These are phyloP conservation scores for Thalia dealbata DNA, from an alignment of 176 grass and related monocot genomes.

Conservation along the genomic window DNA sequence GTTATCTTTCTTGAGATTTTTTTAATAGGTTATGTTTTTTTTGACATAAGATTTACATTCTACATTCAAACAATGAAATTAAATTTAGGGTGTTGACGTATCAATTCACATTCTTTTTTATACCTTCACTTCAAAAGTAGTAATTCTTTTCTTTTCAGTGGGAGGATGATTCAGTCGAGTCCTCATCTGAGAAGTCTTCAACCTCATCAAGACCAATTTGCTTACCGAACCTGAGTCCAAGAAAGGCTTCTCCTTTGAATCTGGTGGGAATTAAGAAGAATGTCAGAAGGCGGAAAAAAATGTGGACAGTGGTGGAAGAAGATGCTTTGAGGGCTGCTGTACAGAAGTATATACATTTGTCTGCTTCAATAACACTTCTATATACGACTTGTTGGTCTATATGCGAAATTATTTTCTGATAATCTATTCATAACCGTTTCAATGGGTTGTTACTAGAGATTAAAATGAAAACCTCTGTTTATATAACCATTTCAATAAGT, in stretches of 20 bases:
- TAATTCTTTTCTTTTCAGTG: constrained; percentile 6
- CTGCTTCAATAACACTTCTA: background rate
- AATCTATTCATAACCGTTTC: too few species aligned
- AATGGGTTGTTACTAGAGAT: too few species aligned
- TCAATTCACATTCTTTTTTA: too few species aligned
- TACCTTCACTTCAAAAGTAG: background rate
- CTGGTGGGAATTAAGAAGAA: background rate
- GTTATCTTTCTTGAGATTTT: too few species aligned
- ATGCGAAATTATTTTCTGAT: background rate
- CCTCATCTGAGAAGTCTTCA: background rate
- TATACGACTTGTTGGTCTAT: background rate
- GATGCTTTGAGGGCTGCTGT: constrained; percentile 30
- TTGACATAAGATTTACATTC: too few species aligned
- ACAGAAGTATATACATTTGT: constrained; percentile 24
- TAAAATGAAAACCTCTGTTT: too few species aligned
- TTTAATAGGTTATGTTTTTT: too few species aligned
- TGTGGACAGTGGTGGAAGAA: constrained; percentile 29
- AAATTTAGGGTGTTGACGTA: too few species aligned
- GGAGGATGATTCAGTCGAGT: background rate
- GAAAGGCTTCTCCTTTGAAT: constrained; percentile 21
- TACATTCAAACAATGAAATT: too few species aligned
- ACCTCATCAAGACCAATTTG: background rate
- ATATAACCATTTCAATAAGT: too few species aligned
- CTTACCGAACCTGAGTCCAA: constrained; percentile 13
- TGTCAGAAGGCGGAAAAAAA: constrained; percentile 20